Base-by-base conservation (phyloP, 176 grass and related monocot species). In the Phragmites australis region DNA sequence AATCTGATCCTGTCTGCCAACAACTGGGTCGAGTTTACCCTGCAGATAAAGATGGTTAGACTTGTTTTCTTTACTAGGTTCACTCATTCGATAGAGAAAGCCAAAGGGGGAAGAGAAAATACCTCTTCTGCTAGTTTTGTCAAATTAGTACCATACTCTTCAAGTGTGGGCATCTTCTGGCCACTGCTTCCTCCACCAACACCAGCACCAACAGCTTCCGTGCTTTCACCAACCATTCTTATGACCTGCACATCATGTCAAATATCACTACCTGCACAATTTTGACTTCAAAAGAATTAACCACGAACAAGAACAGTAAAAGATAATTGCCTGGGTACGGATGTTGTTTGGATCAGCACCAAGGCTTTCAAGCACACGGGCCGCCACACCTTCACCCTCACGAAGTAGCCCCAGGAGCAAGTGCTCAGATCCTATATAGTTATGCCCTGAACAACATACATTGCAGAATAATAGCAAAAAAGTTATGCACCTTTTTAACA, bases 111-210 rank as follows among this genome's bases (percentile, higher is more conserved):
- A 48, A 68, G 9, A 66, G 66, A 44, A 42, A 76, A 79, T 93
- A 97, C 92, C 92, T 98, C 96, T 59, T 98, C 96, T 9, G 96
- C 96, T 43, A 98, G 84, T 79, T 99, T 99, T 66, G 96, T 99
- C 79, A 99, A 87, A 85, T 93, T 99, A 86, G 96, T 99, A 70
- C 96, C 96, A 21, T 99, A 99, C 66, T 99, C 96, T 83, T 99
- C 96, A 64, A 99, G 96, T 22, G 96, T 99, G 8, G 96, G 96
- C 92, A 94, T 93, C 85, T 99, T 99, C 84, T 93, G 90, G 7
- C 96, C 92, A 79, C 95, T 93, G 64, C 88, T 92, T 70, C 90
- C 95, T 16, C 95, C 95, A 30, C 92, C 95, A 88, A 98, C 92
- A 73, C 88, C 92, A 68, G 92, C 95, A 85, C 95, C 92, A 42